Percentiles rank a stretch among this genome's conserved stretches.
phyloP scores from a whole-genome alignment of 2,329 filamentous ascomycete genomes.

The Leptographium lundbergii region DNA sequence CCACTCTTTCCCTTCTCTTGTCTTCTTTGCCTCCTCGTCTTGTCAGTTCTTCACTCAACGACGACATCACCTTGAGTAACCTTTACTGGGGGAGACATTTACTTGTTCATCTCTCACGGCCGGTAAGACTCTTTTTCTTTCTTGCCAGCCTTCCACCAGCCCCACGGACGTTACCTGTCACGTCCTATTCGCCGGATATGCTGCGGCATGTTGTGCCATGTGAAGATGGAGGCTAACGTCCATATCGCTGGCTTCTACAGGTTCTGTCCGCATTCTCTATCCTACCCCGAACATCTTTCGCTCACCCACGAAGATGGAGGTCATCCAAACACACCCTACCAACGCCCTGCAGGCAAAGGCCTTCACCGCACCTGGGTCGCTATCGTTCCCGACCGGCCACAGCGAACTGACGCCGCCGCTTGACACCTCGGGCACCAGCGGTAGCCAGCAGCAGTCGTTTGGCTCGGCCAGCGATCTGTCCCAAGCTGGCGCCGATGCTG shows the following conservation, averaged over 20 bases:
- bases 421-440: constrained; percentile 25
- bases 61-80: neutral
- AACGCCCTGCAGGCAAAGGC: constrained; percentile 90
- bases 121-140: constrained; percentile 34
- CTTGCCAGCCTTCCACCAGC: neutral
- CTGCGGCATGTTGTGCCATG: neutral
- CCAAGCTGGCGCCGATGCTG: neutral
- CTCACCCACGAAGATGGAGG: constrained; percentile 49
- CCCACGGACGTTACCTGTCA: neutral
- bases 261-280: neutral
- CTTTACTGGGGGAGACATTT: constrained; percentile 77
- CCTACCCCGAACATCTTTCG: neutral
- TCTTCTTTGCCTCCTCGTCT: neutral
- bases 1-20: neutral
- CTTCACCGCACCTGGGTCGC: constrained; percentile 82
- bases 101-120: constrained; percentile 89
- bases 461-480: neutral
- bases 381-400: constrained; percentile 80
- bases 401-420: constrained; percentile 73
- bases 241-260: neutral
- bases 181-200: neutral
- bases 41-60: neutral
- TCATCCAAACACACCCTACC: constrained; percentile 79
- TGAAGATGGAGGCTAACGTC: neutral
- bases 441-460: neutral